phyloP scores from a whole-genome alignment of 2,329 filamentous ascomycete genomes.

The Penicillium sp. region DNA sequence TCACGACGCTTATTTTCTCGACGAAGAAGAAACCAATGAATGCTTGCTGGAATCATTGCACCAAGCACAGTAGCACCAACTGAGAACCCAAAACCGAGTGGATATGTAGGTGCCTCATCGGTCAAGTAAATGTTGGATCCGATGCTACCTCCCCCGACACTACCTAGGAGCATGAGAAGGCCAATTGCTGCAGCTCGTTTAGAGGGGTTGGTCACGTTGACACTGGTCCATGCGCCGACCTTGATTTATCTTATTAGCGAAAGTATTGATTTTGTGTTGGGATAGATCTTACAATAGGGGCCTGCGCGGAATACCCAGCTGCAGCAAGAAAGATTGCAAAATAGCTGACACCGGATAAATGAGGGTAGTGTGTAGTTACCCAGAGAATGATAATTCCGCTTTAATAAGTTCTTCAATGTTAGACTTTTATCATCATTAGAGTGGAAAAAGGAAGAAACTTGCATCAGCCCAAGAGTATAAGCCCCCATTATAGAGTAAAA shows the following conservation, averaged over 20 bases:
- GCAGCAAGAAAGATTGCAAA: slow-evolving; percentile 5
- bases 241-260: background rate
- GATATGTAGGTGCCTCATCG: slow-evolving; percentile 61
- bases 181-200: slow-evolving; percentile 1
- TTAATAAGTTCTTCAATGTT: background rate
- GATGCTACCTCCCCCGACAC: slow-evolving; percentile 62
- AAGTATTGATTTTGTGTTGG: background rate
- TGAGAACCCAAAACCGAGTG: slow-evolving; percentile 68
- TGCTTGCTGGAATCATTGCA: background rate
- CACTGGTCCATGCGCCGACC: slow-evolving; percentile 3
- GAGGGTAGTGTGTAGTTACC: background rate
- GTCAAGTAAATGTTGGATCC: slow-evolving; percentile 63
- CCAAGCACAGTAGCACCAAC: slow-evolving; percentile 26
- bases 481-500: background rate
- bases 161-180: slow-evolving; percentile 42
- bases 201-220: slow-evolving; percentile 1
- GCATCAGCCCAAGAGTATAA: background rate
- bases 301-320: background rate
- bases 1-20: slow-evolving; percentile 20
- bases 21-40: slow-evolving; percentile 19
- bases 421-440: too few relatives aligned
- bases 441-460: background rate
- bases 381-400: background rate
- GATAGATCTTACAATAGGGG: background rate
- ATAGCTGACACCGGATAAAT: background rate